Percentiles rank a stretch among this genome's conserved stretches.
phyloP scores from a whole-genome alignment of 306 rosid species.

The Fragaria vesca region DNA sequence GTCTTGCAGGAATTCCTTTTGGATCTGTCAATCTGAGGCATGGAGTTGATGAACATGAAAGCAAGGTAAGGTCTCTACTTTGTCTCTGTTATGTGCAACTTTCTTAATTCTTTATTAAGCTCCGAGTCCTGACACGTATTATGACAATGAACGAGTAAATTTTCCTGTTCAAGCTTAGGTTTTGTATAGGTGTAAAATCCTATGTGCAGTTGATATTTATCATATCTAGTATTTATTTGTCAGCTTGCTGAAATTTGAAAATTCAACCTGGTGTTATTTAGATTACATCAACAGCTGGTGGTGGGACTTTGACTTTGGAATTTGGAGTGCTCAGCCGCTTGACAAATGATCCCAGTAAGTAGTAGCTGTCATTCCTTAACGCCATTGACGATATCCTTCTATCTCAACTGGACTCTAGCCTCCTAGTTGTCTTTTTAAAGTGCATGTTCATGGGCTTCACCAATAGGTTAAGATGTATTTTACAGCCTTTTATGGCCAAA shows the following conservation, averaged over 20 bases:
- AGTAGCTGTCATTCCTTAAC: slow-evolving; percentile 18
- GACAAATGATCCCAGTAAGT: slow-evolving; percentile 88
- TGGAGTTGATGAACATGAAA: slow-evolving; percentile 97
- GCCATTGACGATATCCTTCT: background rate
- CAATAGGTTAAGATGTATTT: background rate
- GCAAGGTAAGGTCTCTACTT: slow-evolving; percentile 65
- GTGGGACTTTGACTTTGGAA: slow-evolving; percentile 96
- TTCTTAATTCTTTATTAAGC: background rate
- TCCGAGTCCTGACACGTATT: background rate
- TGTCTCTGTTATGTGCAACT: slow-evolving; percentile 35
- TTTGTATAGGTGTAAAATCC: slow-evolving; percentile 2
- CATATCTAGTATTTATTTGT: slow-evolving; percentile 10
- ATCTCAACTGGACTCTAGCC: background rate
- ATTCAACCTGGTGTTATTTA: slow-evolving; percentile 29
- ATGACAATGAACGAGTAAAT: background rate
- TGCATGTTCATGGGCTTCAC: slow-evolving; percentile 3
- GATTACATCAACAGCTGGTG: slow-evolving; percentile 99
- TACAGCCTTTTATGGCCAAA: background rate
- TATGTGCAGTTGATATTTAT: background rate
- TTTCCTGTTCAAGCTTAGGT: background rate
- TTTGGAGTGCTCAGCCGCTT: slow-evolving; percentile 93
- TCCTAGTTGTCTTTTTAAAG: slow-evolving; percentile 15
- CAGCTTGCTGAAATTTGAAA: slow-evolving; percentile 20
- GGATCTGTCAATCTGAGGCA: slow-evolving; percentile 93
- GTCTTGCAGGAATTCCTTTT: slow-evolving; percentile 85